phyloP scores from a whole-genome alignment of 768 basidiomycete genomes.

The Pleurotus citrinopileatus region DNA sequence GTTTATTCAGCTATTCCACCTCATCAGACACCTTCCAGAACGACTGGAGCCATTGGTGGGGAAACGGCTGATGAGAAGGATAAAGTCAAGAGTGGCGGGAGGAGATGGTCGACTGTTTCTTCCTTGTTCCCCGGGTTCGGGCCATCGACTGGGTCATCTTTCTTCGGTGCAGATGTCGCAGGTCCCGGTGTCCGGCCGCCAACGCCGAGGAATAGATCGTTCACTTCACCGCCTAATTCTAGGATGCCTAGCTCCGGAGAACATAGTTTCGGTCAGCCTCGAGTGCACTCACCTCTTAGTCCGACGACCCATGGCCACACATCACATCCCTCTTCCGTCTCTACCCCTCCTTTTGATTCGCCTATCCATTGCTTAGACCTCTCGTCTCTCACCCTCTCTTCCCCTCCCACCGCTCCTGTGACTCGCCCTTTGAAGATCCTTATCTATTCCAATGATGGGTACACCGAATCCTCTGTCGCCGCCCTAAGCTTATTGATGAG shows the following conservation, averaged over 20 bases:
- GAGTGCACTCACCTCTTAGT: background rate
- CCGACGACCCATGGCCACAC: slow-evolving; percentile 1
- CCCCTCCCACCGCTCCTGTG: slow-evolving; percentile 16
- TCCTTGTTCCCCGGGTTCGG: slow-evolving; percentile 38
- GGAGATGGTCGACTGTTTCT: slow-evolving; percentile 43
- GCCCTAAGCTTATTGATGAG: slow-evolving; percentile 88
- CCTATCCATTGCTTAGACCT: background rate
- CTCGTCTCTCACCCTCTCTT: slow-evolving; percentile 15
- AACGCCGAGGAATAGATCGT: slow-evolving; percentile 9
- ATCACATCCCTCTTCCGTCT: slow-evolving; percentile 20
- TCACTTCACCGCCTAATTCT: slow-evolving; percentile 16
- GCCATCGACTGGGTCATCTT: slow-evolving; percentile 23
- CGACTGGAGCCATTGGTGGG: slow-evolving; percentile 10
- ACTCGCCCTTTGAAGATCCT: slow-evolving; percentile 71
- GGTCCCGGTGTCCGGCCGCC: slow-evolving; percentile 5
- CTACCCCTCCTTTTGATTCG: slow-evolving; percentile 14
- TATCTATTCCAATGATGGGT: slow-evolving; percentile 82
- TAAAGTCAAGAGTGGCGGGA: slow-evolving; percentile 12
- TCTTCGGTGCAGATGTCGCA: slow-evolving; percentile 14
- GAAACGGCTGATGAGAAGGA: slow-evolving; percentile 13
- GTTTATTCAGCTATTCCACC: slow-evolving; percentile 14
- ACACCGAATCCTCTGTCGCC: slow-evolving; percentile 89
- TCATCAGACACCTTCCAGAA: slow-evolving; percentile 9
- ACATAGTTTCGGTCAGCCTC: background rate
- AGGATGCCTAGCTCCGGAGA: background rate